Conservation (phyloP, 2,329 filamentous ascomycete genomes). For the Cordyceps fumosorosea region DNA sequence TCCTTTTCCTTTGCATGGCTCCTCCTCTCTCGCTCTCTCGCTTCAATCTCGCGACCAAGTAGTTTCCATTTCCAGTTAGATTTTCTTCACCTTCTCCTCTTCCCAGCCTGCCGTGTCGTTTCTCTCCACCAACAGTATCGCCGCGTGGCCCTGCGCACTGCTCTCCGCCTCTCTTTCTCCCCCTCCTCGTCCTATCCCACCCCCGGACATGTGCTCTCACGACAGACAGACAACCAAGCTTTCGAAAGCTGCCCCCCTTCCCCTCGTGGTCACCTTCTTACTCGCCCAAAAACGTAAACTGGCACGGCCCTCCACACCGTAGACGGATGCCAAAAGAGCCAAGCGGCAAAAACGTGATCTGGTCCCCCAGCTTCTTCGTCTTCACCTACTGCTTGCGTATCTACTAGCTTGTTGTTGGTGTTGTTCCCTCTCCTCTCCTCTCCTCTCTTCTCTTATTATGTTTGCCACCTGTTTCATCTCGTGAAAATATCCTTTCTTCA, state of each 20-base stretch:
- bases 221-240: neutral
- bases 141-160: neutral
- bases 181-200: neutral
- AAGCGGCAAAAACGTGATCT: neutral
- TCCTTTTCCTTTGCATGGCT: neutral
- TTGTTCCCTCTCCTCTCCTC: neutral
- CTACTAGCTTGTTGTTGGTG: neutral
- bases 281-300: neutral
- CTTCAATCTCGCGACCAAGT: too few relatives aligned
- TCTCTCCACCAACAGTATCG: neutral
- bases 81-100: neutral
- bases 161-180: neutral
- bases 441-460: neutral
- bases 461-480: neutral
- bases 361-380: neutral
- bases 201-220: neutral
- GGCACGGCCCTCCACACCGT: neutral
- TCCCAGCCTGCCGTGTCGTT: too few relatives aligned
- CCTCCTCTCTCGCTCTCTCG: neutral
- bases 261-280: conserved; percentile 1
- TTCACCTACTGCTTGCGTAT: neutral
- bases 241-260: neutral
- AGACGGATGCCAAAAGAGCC: too few relatives aligned
- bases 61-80: neutral
- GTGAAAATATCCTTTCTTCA: neutral